A percentile compares a stretch with the other conserved stretches of the same genome.
phyloP scores from a whole-genome alignment of 495 filamentous ascomycete species.

The Tricharina praecox region DNA sequence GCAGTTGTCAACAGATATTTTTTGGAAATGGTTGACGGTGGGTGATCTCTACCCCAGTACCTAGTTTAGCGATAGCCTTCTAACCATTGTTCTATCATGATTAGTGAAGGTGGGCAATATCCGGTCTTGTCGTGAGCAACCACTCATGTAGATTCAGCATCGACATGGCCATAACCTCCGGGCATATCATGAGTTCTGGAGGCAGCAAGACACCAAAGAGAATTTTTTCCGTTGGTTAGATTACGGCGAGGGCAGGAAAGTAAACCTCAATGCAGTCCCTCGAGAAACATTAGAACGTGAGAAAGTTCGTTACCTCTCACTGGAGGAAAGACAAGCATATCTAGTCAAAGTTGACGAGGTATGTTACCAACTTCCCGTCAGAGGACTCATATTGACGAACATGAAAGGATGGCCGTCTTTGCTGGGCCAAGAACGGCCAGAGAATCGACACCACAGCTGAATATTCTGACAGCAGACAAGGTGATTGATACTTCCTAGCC shows the following conservation, averaged over 20 bases:
- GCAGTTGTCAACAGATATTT: conserved; percentile 42
- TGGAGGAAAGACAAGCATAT: conserved; percentile 56
- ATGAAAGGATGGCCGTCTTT: conserved; percentile 40
- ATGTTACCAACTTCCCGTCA: neutral
- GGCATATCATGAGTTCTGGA: conserved; percentile 76
- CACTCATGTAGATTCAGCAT: conserved; percentile 40
- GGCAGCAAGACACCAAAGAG: conserved; percentile 52
- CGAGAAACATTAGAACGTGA: conserved; percentile 51
- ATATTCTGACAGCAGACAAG: conserved; percentile 56
- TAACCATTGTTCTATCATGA: neutral
- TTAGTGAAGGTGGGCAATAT: conserved; percentile 19
- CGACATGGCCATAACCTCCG: conserved; percentile 71
- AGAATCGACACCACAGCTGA: conserved; percentile 57
- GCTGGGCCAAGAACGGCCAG: conserved; percentile 64
- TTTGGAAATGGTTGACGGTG: conserved; percentile 73
- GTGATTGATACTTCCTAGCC: conserved; percentile 41
- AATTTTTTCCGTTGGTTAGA: conserved; percentile 86
- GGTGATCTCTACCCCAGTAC: conserved; percentile 9
- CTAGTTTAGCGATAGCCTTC: too few species aligned
- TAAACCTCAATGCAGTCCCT: conserved; percentile 43
- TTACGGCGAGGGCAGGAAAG: conserved; percentile 47
- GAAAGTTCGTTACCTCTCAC: conserved; percentile 54
- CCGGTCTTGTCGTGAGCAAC: neutral
- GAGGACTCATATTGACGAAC: neutral
- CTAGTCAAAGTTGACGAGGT: conserved; percentile 46